Percentiles rank a stretch among this genome's conserved stretches.
These are phyloP conservation scores for Voacanga thouarsii DNA, from an alignment of 257 asterid species.

Conservation along the genomic window DNA sequence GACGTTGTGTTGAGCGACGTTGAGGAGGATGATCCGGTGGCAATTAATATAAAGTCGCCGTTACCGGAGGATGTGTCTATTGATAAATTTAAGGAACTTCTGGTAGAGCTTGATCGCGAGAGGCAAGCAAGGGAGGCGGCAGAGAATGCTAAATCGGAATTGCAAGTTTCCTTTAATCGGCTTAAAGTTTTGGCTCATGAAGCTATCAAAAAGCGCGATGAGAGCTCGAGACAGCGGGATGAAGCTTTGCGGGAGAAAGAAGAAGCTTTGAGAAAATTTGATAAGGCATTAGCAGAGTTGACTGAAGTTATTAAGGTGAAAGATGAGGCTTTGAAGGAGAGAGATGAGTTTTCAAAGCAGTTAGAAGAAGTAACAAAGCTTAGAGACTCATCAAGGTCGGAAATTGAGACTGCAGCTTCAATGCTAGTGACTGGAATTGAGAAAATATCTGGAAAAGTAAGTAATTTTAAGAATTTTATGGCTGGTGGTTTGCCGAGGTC, in stretches of 20 bases:
- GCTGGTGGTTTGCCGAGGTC: constrained; percentile 80
- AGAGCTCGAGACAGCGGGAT: constrained; percentile 71
- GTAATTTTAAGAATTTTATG: constrained; percentile 64
- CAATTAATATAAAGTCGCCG: constrained; percentile 35
- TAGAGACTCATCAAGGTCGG: constrained; percentile 56
- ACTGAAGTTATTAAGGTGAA: constrained; percentile 44
- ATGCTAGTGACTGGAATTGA: constrained; percentile 91
- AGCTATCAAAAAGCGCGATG: constrained; percentile 86
- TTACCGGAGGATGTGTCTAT: constrained; percentile 48
- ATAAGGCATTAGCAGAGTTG: constrained; percentile 37
- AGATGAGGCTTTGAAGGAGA: constrained; percentile 50
- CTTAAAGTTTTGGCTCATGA: constrained; percentile 82
- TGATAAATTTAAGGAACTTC: constrained; percentile 61
- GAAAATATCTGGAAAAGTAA: constrained; percentile 82
- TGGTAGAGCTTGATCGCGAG: constrained; percentile 89
- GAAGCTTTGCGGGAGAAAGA: constrained; percentile 73
- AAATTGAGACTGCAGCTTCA: constrained; percentile 80
- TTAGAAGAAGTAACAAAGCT: constrained; percentile 60
- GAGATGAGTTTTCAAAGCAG: constrained; percentile 47
- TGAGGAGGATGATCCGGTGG: constrained; percentile 78
- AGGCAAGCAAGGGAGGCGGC: constrained; percentile 67
- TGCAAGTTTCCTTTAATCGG: constrained; percentile 69
- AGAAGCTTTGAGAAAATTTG: constrained; percentile 48
- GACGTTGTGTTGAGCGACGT: constrained; percentile 87
- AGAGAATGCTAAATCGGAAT: constrained; percentile 62